Conservation (phyloP, 805 yeast species). For the Nakazawaea ernobii region DNA sequence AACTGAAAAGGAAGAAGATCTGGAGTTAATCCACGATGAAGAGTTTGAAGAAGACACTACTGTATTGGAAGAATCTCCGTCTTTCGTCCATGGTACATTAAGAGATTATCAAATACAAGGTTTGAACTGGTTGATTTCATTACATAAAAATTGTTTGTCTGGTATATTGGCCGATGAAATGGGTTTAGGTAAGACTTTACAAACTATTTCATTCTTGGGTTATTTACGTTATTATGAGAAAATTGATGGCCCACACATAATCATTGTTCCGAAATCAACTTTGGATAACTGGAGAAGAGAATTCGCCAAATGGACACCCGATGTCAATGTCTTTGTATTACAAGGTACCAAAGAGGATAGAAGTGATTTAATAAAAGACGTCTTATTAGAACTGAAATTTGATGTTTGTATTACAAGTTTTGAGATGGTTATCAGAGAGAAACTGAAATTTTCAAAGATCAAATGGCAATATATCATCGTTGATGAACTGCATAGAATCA, state of each 20-base stretch:
- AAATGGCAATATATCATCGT: constrained; percentile 92
- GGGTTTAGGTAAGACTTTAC: constrained; percentile 96
- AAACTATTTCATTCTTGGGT: constrained; percentile 84
- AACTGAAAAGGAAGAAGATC: constrained; percentile 94
- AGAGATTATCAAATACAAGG: constrained; percentile 95
- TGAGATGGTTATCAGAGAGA: constrained; percentile 91
- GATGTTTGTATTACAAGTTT: constrained; percentile 89
- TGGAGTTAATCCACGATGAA: constrained; percentile 81
- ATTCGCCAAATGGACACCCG: constrained; percentile 94
- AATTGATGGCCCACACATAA: constrained; percentile 84
- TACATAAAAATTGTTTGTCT: constrained; percentile 81
- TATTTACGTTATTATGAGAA: constrained; percentile 73
- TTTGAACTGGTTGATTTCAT: constrained; percentile 85
- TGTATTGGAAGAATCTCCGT: constrained; percentile 82
- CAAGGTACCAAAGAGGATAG: constrained; percentile 91
- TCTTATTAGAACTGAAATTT: constrained; percentile 67
- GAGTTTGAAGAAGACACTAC: constrained; percentile 59
- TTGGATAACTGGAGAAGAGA: constrained; percentile 96
- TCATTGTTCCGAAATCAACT: constrained; percentile 93
- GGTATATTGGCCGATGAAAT: constrained; percentile 97
- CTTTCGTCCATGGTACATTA: constrained; percentile 67
- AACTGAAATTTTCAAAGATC: constrained; percentile 68
- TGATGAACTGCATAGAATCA: constrained; percentile 96
- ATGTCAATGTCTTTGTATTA: constrained; percentile 74
- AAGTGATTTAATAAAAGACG: constrained; percentile 47